These are phyloP conservation scores for Lasiodiplodia theobromae DNA, from an alignment of 2,329 filamentous ascomycete species.

Conservation along the genomic window DNA sequence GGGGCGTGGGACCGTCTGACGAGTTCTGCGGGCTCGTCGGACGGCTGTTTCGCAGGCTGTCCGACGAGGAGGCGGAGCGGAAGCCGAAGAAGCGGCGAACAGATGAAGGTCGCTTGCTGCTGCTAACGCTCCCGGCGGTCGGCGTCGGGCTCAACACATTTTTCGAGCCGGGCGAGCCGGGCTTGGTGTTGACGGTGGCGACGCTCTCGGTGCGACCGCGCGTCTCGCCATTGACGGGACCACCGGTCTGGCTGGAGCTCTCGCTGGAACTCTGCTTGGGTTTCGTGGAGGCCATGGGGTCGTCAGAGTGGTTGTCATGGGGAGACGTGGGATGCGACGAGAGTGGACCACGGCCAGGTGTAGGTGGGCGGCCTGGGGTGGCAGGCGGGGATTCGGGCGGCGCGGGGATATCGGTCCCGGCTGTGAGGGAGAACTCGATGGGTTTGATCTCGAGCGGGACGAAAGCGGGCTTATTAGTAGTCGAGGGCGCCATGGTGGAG, in stretches of 20 bases:
- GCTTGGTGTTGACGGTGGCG: constrained; percentile 26
- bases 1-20: neutral
- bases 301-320: constrained; percentile 29
- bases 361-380: constrained; percentile 45
- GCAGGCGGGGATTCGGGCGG: constrained; percentile 49
- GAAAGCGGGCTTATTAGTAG: constrained; percentile 27
- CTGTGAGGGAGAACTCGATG: constrained; percentile 52
- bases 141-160: constrained; percentile 34
- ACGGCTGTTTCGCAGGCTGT: constrained; percentile 41
- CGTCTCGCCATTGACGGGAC: constrained; percentile 26
- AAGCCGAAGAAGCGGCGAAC: constrained; percentile 51
- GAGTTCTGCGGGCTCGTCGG: constrained; percentile 41
- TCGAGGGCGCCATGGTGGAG: constrained; percentile 23
- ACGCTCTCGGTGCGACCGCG: constrained; percentile 26
- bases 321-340: constrained; percentile 51
- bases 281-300: constrained; percentile 32
- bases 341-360: constrained; percentile 48
- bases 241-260: constrained; percentile 39
- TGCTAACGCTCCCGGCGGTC: constrained; percentile 38
- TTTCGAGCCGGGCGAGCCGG: constrained; percentile 26
- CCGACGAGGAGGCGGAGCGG: constrained; percentile 45
- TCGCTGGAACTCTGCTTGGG: constrained; percentile 41
- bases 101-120: constrained; percentile 44
- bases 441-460: constrained; percentile 34
- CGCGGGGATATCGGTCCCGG: constrained; percentile 51